Percentiles rank a stretch among this genome's conserved stretches.
phyloP scores from a whole-genome alignment of 108 stramenopile species.

The Licmophora abbreviata region DNA sequence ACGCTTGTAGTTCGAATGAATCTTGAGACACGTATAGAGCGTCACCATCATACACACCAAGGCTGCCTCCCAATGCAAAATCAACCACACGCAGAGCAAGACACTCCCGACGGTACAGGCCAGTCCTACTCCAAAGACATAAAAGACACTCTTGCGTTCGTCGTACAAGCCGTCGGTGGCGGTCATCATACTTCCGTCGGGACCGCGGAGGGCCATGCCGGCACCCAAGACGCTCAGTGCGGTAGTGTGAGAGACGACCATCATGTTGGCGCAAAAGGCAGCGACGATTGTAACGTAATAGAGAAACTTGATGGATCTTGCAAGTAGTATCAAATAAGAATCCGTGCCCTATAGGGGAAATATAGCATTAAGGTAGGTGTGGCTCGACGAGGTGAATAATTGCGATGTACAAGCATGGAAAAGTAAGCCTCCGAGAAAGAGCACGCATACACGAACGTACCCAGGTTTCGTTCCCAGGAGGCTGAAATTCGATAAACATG shows the following conservation, averaged over 20 bases:
- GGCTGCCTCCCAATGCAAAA: constrained; percentile 72
- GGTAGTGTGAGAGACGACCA: constrained; percentile 80
- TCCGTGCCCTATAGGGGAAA: constrained; percentile 6
- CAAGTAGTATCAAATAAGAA: constrained; percentile 10
- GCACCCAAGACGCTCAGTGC: constrained; percentile 74
- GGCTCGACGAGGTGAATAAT: background rate
- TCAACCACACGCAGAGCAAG: constrained; percentile 47
- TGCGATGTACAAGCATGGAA: background rate
- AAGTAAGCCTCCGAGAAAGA: background rate
- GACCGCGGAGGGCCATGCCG: constrained; percentile 78
- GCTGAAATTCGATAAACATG: constrained; percentile 89
- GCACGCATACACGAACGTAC: constrained; percentile 25
- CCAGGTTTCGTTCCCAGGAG: constrained; percentile 56
- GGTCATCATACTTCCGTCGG: constrained; percentile 86
- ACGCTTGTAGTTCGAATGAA: constrained; percentile 56
- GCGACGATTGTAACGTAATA: constrained; percentile 74
- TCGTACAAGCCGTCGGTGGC: constrained; percentile 87
- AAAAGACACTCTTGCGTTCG: constrained; percentile 63
- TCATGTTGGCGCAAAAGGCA: constrained; percentile 82
- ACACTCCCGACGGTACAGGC: constrained; percentile 31
- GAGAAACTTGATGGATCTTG: constrained; percentile 48
- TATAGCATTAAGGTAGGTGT: background rate
- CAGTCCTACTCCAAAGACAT: constrained; percentile 64
- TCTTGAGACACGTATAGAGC: constrained; percentile 36
- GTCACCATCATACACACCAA: constrained; percentile 48